Base-by-base conservation (phyloP, 2,329 filamentous ascomycete species). In the Clonostachys rhizophaga region DNA sequence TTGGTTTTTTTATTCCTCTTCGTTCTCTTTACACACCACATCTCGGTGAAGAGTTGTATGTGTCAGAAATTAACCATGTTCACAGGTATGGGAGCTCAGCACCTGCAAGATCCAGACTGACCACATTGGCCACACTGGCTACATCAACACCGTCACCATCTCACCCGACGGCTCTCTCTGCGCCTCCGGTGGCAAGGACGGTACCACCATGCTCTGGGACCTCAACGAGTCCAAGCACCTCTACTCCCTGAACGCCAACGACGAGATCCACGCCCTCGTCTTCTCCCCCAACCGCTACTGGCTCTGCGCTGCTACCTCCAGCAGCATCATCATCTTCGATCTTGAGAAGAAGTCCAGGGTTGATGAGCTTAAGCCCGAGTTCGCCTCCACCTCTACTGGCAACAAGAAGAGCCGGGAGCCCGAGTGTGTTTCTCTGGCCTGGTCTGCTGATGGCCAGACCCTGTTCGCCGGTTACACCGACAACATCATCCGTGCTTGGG, bases 341-440 rank as follows among this genome's bases (percentile, higher is more conserved):
- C 86, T 99, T 62, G 94, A 99, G 90, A 99, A 99, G 91, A 99
- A 99, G 91, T 95, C 87, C 87, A 97, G 96, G 88, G 92, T 97
- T 69, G 92, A 97, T 67, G 94, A 97, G 86, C 86, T 99, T 75
- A 96, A 95, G 87, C 92, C 92, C 61, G 94, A 99, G 75, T 96
- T 94, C 81, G 24, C 24, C 24, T 81, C 91, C 69, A 95, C 91
- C 79, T 78, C 89, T 67, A 83, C 91, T 71, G 87, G 91, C 71
- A 89, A 91, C 80, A 96, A 96, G 90, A 97, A 97, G 90, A 91
- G 87, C 85, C 86, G 91, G 71, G 92, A 96, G 78, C 94, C 94
- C 64, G 92, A 97, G 86, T 97, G 92, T 75, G 86, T 99, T 67
- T 90, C 84, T 71, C 83, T 99, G 77, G 92, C 92, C 71, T 99